phyloP scores from a whole-genome alignment of 1,139 yeast genomes.

The Spathaspora sp. region DNA sequence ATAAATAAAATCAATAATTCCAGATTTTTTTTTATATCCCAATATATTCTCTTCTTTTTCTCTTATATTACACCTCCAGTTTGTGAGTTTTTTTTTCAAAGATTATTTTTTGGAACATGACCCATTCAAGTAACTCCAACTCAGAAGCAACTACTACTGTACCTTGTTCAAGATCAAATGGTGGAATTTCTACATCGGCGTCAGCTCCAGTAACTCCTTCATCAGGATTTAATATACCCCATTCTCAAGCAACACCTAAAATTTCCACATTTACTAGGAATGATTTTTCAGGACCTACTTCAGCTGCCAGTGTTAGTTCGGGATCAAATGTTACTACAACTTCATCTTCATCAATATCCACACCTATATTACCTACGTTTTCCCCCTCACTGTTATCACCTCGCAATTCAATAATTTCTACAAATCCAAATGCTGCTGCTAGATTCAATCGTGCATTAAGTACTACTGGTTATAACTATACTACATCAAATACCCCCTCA shows the following conservation, averaged over 20 bases:
- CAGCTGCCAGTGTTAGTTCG: background rate
- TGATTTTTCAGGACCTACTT: background rate
- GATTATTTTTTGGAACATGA: background rate
- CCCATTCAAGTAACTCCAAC: background rate
- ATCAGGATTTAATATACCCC: background rate
- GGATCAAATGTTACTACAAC: slow-evolving; percentile 3
- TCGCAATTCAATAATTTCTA: slow-evolving; percentile 10
- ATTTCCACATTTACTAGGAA: background rate
- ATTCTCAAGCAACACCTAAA: slow-evolving; percentile 1
- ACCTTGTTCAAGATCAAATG: background rate
- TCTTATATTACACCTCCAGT: background rate
- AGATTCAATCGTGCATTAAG: slow-evolving; percentile 7
- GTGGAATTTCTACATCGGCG: background rate
- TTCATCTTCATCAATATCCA: slow-evolving; percentile 3
- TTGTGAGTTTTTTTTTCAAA: background rate
- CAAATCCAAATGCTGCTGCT: slow-evolving; percentile 4
- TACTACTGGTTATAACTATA: slow-evolving; percentile 7
- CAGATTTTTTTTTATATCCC: background rate
- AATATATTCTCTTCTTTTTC: background rate
- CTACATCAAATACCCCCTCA: slow-evolving; percentile 6
- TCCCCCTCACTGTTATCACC: slow-evolving; percentile 11
- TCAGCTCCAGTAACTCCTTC: slow-evolving; percentile 1
- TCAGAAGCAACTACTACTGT: background rate
- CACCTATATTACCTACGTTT: slow-evolving; percentile 7
- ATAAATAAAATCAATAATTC: background rate